Base-by-base conservation (phyloP, 345 rosid genomes). In the Clarkia xantiana region DNA sequence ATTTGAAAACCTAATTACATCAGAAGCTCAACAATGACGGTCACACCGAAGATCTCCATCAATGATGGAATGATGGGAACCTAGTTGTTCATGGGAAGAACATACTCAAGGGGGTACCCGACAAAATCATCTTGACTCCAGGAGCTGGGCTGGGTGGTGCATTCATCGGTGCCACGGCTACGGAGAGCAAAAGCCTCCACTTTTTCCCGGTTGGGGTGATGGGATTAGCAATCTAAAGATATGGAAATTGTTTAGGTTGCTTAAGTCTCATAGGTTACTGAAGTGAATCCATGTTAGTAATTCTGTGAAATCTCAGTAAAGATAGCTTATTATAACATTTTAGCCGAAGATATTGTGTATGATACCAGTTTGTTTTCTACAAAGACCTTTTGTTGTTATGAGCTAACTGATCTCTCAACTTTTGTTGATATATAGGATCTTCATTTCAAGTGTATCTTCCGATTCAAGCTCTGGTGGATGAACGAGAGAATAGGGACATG, bases 401-500 rank as follows among this genome's bases (percentile, higher is more conserved):
- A 18, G 11, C 25, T 25, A n/a, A 29, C 42, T 49, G 6, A 29
- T 25, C 41, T 40, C 42, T 34, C 42, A 14, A 45, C 45, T 20
- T 40, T 44, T 29, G 36, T 29, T 29, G n/a, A n/a, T n/a, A 29
- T 55, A 52, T 69, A 91, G 98, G 78, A 74, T 64, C 78, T 80
- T 34, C 84, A 80, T 9, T 82, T 86, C 39, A 53, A 84, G 85
- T 80, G 95, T 40, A 77, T 78, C 53, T 91, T 91, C 79, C 93
- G 98, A 14, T 91, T 91, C 76, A 91, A 91, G 53, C 68, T 86
- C 52, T 86, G 98, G 98, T 91, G 98, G 98, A 91, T 91, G 98
- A 86, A 94, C n/a, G 96, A 86, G 67, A 84, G 96, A 52, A 86
- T 84, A 94, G 98, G 96, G 45, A 76, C 51, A 18, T 73, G 75